Evolutionary conservation across 2,329 filamentous ascomycete species (phyloP).

Genomic region (Epichloe sylvatica): DNA sequence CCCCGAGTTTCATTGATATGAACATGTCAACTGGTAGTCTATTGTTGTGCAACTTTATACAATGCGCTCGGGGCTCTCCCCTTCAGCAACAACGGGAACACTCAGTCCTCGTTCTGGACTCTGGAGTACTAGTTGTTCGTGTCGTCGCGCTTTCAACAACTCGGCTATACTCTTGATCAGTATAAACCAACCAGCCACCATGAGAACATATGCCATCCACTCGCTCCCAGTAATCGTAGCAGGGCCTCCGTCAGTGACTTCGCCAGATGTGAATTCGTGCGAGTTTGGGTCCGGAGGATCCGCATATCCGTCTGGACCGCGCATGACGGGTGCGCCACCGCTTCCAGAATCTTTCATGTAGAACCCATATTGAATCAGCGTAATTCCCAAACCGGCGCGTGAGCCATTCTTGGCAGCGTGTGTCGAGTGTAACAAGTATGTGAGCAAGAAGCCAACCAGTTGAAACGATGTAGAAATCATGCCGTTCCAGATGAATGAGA

Average conservation of each 20-base stretch:
- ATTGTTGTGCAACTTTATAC: constrained; percentile 34
- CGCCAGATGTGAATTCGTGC: constrained; percentile 70
- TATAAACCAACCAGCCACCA: constrained; percentile 98
- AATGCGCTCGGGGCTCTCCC: constrained; percentile 64
- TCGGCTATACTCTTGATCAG: constrained; percentile 87
- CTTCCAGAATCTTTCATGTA: constrained; percentile 62
- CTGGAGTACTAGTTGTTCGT: constrained; percentile 85
- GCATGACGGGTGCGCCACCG: constrained; percentile 29
- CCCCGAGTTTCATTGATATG: no score
- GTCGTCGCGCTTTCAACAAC: constrained; percentile 72
- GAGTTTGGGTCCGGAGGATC: constrained; percentile 76
- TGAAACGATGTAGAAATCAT: constrained; percentile 98
- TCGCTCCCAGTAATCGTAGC: constrained; percentile 58
- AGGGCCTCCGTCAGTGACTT: constrained; percentile 39
- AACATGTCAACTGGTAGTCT: no score
- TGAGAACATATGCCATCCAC: constrained; percentile 82
- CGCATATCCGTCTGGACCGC: constrained; percentile 44
- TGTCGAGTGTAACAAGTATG: constrained; percentile 93
- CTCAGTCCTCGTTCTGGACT: constrained; percentile 80
- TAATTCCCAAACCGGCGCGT: constrained; percentile 84
- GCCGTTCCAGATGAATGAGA: constrained; percentile 80
- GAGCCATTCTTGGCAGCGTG: constrained; percentile 97
- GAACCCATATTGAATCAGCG: constrained; percentile 91
- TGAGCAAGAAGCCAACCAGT: constrained; percentile 91
- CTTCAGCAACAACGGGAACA: constrained; percentile 74